A percentile compares a stretch with the other conserved stretches of the same genome.
These are phyloP conservation scores for Lojkania enalia DNA, from an alignment of 2,329 filamentous ascomycete genomes.

Conservation along the genomic window DNA sequence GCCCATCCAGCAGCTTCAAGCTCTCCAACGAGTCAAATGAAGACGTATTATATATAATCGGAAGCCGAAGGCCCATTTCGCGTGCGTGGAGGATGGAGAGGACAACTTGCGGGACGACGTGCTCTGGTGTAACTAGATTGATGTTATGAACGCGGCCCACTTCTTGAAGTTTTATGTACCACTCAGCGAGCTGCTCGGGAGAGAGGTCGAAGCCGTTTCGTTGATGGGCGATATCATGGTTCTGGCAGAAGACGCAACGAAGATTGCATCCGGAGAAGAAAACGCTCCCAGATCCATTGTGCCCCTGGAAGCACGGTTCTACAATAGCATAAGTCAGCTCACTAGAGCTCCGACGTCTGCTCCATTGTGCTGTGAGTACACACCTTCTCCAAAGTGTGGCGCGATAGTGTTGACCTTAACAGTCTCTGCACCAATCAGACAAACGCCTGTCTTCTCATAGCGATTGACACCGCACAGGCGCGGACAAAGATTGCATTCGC, in stretches of 20 bases:
- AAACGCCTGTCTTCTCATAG: slow-evolving; percentile 77
- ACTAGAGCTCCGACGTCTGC: background rate
- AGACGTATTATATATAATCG: slow-evolving; percentile 84
- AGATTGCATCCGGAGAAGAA: slow-evolving; percentile 81
- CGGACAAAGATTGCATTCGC: slow-evolving; percentile 81
- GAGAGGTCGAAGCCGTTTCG: slow-evolving; percentile 79
- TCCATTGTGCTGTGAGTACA: slow-evolving; percentile 46
- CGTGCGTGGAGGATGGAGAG: slow-evolving; percentile 74
- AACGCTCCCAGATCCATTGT: slow-evolving; percentile 77
- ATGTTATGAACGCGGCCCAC: slow-evolving; percentile 86
- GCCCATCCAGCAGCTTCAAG: slow-evolving; percentile 71
- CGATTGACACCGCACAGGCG: slow-evolving; percentile 77
- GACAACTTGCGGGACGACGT: slow-evolving; percentile 82
- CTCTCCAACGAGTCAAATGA: slow-evolving; percentile 77
- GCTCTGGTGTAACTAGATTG: slow-evolving; percentile 84
- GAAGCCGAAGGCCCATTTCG: slow-evolving; percentile 69
- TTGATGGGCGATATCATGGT: slow-evolving; percentile 81
- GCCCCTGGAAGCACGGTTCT: slow-evolving; percentile 82
- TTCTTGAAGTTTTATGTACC: slow-evolving; percentile 81
- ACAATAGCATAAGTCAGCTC: slow-evolving; percentile 1
- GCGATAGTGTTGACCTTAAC: slow-evolving; percentile 84
- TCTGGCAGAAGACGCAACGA: slow-evolving; percentile 56
- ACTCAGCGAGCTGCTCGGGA: slow-evolving; percentile 76
- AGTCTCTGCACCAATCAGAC: slow-evolving; percentile 71
- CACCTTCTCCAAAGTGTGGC: slow-evolving; percentile 76